Percentiles rank a stretch among this genome's conserved stretches.
phyloP scores from a whole-genome alignment of 371 early-diverging fungal species.

The Mortierella sp. region DNA sequence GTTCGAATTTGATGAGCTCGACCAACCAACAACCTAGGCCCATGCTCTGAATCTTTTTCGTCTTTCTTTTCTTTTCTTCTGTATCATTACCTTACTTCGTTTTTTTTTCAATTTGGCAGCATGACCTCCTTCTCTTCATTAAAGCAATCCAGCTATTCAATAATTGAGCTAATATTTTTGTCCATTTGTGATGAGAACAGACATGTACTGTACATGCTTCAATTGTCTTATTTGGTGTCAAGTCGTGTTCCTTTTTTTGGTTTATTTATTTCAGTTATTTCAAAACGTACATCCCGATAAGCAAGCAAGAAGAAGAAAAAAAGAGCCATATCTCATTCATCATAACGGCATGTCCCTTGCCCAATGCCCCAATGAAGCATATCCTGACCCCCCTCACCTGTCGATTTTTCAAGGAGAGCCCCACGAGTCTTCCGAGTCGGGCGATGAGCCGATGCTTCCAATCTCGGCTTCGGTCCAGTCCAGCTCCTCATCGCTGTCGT shows the following conservation, averaged over 20 bases:
- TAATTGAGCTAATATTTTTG: background rate
- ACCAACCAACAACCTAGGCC: background rate
- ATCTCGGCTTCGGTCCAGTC: conserved; percentile 57
- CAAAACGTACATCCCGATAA: no score
- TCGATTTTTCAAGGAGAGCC: conserved; percentile 17
- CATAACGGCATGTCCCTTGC: no score
- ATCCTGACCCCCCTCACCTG: background rate
- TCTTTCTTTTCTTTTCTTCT: background rate
- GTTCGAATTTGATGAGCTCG: background rate
- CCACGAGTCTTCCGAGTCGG: conserved; percentile 54
- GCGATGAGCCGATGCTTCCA: conserved; percentile 50
- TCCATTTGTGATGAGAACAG: no score
- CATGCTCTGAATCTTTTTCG: background rate
- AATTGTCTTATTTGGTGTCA: no score
- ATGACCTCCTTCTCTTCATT: background rate
- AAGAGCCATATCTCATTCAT: background rate
- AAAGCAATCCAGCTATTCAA: background rate
- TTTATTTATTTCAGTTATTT: no score
- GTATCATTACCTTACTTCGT: background rate
- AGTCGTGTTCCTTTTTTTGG: no score
- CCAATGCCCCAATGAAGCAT: background rate
- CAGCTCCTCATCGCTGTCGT: conserved; percentile 28
- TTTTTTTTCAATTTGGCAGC: conserved; percentile 13
- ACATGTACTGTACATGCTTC: background rate
- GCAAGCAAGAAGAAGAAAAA: background rate